These are phyloP conservation scores for Flaveria trinervia DNA, from an alignment of 129 eudicot genomes.

Conservation along the genomic window DNA sequence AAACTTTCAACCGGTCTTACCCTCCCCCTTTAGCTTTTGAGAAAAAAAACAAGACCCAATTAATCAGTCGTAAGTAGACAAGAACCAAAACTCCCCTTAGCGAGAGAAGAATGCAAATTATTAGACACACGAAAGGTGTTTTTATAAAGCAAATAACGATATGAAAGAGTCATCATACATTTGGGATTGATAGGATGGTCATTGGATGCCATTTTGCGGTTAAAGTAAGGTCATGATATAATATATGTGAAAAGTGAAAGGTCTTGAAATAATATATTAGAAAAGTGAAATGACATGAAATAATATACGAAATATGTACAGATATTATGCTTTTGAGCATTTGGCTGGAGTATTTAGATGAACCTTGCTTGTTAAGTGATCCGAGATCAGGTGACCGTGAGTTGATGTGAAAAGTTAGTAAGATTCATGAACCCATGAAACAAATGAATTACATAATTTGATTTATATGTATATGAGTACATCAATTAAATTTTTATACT, in stretches of 20 bases:
- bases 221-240: constrained; percentile 23
- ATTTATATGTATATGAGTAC: not conserved
- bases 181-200: constrained; percentile 12
- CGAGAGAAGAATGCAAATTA: not conserved
- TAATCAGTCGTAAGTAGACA: not conserved
- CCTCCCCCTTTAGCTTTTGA: not conserved
- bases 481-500: not conserved
- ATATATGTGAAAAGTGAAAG: constrained; percentile 33
- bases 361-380: constrained; percentile 25
- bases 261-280: constrained; percentile 30
- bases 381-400: constrained; percentile 3
- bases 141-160: constrained; percentile 18
- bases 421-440: constrained; percentile 19
- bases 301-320: constrained; percentile 18
- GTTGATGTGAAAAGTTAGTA: constrained; percentile 20
- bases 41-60: not conserved
- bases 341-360: constrained; percentile 16
- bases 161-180: constrained; percentile 2
- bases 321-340: constrained; percentile 22
- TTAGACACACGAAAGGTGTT: constrained; percentile 8
- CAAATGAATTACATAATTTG: not conserved
- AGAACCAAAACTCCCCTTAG: not conserved
- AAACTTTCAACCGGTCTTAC: not conserved
- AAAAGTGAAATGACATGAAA: constrained; percentile 34
- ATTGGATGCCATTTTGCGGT: constrained; percentile 31